These are phyloP conservation scores for Ustilago trichophora DNA, from an alignment of 1,284 basidiomycete genomes.

Conservation along the genomic window DNA sequence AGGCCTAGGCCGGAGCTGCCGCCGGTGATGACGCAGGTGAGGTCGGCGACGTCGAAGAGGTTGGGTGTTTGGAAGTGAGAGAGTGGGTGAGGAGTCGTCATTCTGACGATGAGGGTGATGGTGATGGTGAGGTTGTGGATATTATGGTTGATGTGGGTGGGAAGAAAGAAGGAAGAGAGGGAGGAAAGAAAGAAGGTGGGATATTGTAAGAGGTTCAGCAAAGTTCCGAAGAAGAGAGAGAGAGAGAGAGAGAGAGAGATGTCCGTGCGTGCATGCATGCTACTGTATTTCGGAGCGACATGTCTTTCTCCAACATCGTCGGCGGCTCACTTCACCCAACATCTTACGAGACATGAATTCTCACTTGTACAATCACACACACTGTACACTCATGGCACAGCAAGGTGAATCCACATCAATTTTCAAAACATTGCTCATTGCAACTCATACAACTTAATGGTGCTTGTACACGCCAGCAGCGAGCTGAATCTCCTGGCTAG, in stretches of 20 bases:
- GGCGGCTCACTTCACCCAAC: too few species aligned
- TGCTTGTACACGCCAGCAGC: constrained; percentile 64
- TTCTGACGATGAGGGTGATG: constrained; percentile 5
- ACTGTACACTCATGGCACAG: too few species aligned
- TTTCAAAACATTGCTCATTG: too few species aligned
- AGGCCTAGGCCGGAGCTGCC: constrained; percentile 42
- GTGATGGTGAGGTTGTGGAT: not conserved
- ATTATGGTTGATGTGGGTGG: not conserved
- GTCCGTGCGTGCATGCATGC: not conserved
- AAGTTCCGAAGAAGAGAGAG: not conserved
- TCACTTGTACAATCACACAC: too few species aligned
- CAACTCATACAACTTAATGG: too few species aligned
- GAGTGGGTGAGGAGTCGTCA: constrained; percentile 6
- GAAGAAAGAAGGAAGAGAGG: not conserved
- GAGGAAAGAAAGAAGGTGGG: not conserved
- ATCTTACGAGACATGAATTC: too few species aligned
- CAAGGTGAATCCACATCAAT: too few species aligned
- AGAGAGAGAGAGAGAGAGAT: too few species aligned
- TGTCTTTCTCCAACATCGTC: too few species aligned
- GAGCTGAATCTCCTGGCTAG: constrained; percentile 71
- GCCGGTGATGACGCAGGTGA: constrained; percentile 41
- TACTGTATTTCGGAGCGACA: too few species aligned
- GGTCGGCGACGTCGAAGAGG: constrained; percentile 31
- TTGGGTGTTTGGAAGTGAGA: constrained; percentile 9
- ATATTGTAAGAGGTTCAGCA: too few species aligned